Percentiles rank a stretch among this genome's conserved stretches.
These are phyloP conservation scores for Clarireedia hainanense DNA, from an alignment of 2,329 filamentous ascomycete genomes.

Conservation along the genomic window DNA sequence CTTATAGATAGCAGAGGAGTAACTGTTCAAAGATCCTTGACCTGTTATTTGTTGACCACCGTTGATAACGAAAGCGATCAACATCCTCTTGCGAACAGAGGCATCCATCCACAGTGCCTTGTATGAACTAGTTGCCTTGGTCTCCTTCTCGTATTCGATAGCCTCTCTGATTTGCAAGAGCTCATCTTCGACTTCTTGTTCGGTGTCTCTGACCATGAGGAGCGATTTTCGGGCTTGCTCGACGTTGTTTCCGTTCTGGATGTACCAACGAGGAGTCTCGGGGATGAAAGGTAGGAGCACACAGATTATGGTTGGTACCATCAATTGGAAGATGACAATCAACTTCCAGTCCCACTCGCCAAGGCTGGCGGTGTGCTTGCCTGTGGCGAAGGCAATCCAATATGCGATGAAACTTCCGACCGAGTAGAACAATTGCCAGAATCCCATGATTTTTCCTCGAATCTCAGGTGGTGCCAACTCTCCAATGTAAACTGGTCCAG, in stretches of 20 bases:
- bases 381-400: constrained; percentile 21
- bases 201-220: constrained; percentile 51
- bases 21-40: constrained; percentile 59
- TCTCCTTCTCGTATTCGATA: constrained; percentile 64
- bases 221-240: constrained; percentile 40
- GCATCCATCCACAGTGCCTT: constrained; percentile 61
- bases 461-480: constrained; percentile 59
- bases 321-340: constrained; percentile 64
- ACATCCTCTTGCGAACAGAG: constrained; percentile 58
- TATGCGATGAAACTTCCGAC: constrained; percentile 37
- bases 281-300: constrained; percentile 56
- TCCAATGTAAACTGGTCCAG: constrained; percentile 62
- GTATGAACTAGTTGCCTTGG: constrained; percentile 52
- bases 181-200: constrained; percentile 55
- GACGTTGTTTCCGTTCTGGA: constrained; percentile 49
- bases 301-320: constrained; percentile 58
- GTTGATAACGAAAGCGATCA: constrained; percentile 59
- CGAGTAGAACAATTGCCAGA: constrained; percentile 62
- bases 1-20: constrained; percentile 67
- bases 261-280: constrained; percentile 61
- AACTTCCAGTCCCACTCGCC: constrained; percentile 69
- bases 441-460: constrained; percentile 59
- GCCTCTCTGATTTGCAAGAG: constrained; percentile 57
- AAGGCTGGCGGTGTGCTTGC: constrained; percentile 15
- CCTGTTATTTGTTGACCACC: constrained; percentile 39